Percentiles rank a stretch among this genome's conserved stretches.
phyloP scores from a whole-genome alignment of 2,329 filamentous ascomycete species.

The Didymella exigua region DNA sequence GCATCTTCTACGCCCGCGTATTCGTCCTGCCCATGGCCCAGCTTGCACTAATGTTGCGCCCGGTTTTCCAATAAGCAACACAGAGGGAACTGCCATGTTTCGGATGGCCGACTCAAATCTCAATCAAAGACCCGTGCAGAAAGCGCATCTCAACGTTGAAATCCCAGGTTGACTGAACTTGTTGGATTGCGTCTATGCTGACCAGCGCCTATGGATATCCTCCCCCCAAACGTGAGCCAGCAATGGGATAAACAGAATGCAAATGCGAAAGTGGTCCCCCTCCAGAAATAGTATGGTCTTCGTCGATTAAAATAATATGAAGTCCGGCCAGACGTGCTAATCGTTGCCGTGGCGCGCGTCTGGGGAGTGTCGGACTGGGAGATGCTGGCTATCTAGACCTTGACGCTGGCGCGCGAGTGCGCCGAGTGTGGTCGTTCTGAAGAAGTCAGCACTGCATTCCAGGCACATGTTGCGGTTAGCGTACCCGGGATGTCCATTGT shows the following conservation, averaged over 20 bases:
- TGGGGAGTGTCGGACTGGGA: constrained; percentile 14
- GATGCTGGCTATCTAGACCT: constrained; percentile 6
- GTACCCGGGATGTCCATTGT: constrained; percentile 17
- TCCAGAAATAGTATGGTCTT: constrained; percentile 11
- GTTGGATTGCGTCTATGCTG: constrained; percentile 1
- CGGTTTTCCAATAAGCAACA: no score
- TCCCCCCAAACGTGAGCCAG: neutral
- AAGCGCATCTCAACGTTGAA: neutral
- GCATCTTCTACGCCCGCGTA: no score
- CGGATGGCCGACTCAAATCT: no score
- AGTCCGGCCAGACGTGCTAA: constrained; percentile 9
- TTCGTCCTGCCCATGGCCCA: no score
- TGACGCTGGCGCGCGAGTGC: constrained; percentile 19
- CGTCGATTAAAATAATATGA: constrained; percentile 17
- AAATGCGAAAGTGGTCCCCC: constrained; percentile 6
- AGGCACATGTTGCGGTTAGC: neutral
- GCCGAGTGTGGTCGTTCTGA: constrained; percentile 18
- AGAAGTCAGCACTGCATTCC: neutral
- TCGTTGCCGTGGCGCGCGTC: constrained; percentile 2
- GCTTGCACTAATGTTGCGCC: no score
- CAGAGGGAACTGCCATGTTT: no score
- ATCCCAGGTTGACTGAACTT: neutral
- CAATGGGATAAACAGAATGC: constrained; percentile 6
- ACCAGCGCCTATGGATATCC: neutral
- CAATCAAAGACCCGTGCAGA: no score